Evolutionary conservation across 2,329 filamentous ascomycete genomes (phyloP), one percentile per base, ranked within the genome.

Genomic region (Mollisiaceae sp.): DNA sequence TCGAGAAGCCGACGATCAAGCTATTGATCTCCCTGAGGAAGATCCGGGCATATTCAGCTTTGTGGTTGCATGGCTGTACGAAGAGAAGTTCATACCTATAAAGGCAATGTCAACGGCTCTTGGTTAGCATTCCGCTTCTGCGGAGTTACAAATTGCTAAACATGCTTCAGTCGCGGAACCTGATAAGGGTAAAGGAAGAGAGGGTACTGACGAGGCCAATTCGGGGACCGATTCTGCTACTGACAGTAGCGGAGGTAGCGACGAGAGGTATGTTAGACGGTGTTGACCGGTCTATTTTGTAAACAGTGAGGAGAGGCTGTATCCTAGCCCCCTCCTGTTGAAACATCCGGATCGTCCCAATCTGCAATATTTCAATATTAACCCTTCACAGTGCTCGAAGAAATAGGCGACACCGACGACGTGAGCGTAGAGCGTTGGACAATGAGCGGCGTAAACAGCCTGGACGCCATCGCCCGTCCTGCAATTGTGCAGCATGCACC

Each of bases 1-100:
- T 68, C 77, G 71, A 59, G 83, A 85, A 70, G 78, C 81, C 1
- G 76, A 75, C 22, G 77, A 79, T 18, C 81, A 83, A 66, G 77
- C 78, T 15, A 79, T 85, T 60, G 77, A 82, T 69, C 74, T 85
- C 1, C 82, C 82, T 0, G 82, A 85, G 64, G 83, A 85, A 65
- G 78, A 84, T 67, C 81, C 83, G 2, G 78, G 79, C 62, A 79
- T 83, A 56, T 85, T 85, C 66, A 81, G 83, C 64, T 83, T 84
- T 67, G 73, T 85, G 50, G 75, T 85, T 41, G 81, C 82, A n/a
- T 84, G 79, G 59, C 73, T 84, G 14, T 84, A 84, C 68, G 82
- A 84, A 68, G 79, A 77, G 22, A 79, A 74, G 62, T 84, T 80
- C 67, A 75, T 79, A 3, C 82, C 82, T 41, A 81, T 83, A 63